Percentiles rank a stretch among this genome's conserved stretches.
These are phyloP conservation scores for Camellia lanceoleosa DNA, from an alignment of 148 eudicot genomes.

Conservation along the genomic window DNA sequence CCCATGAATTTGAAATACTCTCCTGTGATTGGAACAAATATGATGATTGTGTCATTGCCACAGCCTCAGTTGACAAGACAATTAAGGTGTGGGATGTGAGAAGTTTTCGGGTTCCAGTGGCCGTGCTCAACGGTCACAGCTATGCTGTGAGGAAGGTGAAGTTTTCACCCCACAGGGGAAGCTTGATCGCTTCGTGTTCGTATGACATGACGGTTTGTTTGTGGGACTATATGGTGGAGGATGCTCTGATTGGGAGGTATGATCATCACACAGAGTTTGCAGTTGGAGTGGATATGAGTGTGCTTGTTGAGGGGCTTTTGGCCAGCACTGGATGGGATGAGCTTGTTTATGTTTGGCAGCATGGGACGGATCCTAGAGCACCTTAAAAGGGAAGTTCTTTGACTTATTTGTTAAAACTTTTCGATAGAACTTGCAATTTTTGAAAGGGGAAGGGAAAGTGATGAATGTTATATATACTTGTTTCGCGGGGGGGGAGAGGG, in stretches of 20 bases:
- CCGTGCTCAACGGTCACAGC: conserved; percentile 69
- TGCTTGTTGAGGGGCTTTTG: conserved; percentile 87
- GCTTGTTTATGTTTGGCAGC: conserved; percentile 89
- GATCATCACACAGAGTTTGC: conserved; percentile 98
- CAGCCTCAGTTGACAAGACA: conserved; percentile 82
- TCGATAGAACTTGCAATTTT: neutral
- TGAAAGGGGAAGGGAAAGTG: neutral
- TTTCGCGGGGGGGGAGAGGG: neutral
- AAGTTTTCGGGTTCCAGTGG: conserved; percentile 64
- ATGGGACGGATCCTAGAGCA: conserved; percentile 90
- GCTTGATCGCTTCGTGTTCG: conserved; percentile 71
- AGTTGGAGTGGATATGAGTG: conserved; percentile 97
- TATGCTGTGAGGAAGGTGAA: conserved; percentile 89
- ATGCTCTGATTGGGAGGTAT: conserved; percentile 76
- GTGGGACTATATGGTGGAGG: conserved; percentile 96
- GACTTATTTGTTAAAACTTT: neutral
- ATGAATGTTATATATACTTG: neutral
- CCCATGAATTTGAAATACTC: conserved; percentile 79
- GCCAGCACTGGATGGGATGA: conserved; percentile 99
- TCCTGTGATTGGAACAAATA: conserved; percentile 94
- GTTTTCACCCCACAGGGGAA: conserved; percentile 81
- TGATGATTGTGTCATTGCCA: conserved; percentile 73
- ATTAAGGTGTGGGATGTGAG: conserved; percentile 92
- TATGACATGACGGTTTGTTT: conserved; percentile 90
- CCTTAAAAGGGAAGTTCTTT: conserved; percentile 30